Conservation (phyloP, 257 asterid species). For the Parsonsia alboflavescens region DNA sequence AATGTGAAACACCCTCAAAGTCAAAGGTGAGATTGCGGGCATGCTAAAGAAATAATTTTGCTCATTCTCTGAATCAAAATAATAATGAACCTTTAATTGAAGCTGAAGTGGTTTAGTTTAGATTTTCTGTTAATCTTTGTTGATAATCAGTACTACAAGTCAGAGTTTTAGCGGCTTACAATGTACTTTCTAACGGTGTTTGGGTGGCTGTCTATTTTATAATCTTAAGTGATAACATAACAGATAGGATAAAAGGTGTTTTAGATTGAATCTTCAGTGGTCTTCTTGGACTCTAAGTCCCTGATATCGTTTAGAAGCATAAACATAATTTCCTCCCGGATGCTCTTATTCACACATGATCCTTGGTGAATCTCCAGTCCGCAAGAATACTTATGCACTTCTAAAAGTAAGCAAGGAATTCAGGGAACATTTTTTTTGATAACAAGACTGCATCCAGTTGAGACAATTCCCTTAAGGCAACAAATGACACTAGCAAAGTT, state of each 20-base stretch:
- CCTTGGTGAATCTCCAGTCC: not conserved
- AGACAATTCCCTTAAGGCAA: not conserved
- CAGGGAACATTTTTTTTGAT: not conserved
- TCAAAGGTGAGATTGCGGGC: not conserved
- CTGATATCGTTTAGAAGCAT: not conserved
- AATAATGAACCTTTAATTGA: not conserved
- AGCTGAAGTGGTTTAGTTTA: not conserved
- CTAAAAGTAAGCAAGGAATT: not conserved
- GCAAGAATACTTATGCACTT: not conserved
- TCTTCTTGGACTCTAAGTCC: not conserved
- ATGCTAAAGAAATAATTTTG: not conserved
- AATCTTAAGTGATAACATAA: not conserved
- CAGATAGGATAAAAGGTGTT: not conserved
- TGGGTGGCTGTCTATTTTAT: not conserved
- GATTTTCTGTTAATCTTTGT: not conserved
- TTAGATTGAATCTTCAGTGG: not conserved
- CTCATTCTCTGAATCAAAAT: not conserved
- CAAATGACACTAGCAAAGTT: not conserved
- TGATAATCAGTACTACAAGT: not conserved
- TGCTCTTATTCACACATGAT: not conserved
- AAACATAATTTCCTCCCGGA: not conserved
- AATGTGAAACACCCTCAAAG: not conserved
- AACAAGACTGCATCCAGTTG: not conserved
- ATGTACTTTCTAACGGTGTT: not conserved
- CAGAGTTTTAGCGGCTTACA: not conserved